phyloP scores from a whole-genome alignment of 2,329 filamentous ascomycete genomes.

The Arthrinium puccinioides region DNA sequence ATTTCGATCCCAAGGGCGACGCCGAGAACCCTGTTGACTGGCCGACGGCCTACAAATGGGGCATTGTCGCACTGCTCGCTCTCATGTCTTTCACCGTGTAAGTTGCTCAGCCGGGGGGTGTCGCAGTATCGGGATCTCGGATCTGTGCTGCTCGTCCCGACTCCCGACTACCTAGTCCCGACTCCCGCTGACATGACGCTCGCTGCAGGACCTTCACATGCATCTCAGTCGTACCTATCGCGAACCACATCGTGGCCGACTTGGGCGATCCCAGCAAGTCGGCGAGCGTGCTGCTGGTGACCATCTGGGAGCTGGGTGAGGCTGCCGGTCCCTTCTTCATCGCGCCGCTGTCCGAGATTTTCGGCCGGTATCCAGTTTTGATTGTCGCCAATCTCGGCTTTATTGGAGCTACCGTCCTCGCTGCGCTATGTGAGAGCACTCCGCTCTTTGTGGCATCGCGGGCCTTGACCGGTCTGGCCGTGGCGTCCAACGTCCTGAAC shows the following conservation, averaged over 20 bases:
- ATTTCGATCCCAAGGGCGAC: constrained; percentile 39
- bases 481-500: constrained; percentile 56
- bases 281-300: constrained; percentile 55
- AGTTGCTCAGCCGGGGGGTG: too few relatives aligned
- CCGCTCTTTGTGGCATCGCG: constrained; percentile 44
- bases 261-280: constrained; percentile 34
- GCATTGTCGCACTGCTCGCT: constrained; percentile 43
- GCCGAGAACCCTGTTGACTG: constrained; percentile 47
- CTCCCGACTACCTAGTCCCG: too few relatives aligned
- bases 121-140: too few relatives aligned
- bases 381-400: constrained; percentile 45
- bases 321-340: constrained; percentile 53
- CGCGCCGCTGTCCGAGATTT: constrained; percentile 55
- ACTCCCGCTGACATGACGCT: background rate
- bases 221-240: constrained; percentile 47
- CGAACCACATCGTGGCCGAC: constrained; percentile 42
- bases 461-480: constrained; percentile 53
- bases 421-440: constrained; percentile 37
- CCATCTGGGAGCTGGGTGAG: constrained; percentile 63
- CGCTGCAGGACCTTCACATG: constrained; percentile 47
- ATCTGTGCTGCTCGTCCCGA: too few relatives aligned
- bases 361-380: constrained; percentile 48
- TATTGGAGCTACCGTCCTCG: constrained; percentile 37
- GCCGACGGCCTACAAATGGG: constrained; percentile 44
- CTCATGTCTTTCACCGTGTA: constrained; percentile 52